Conservation (phyloP, 306 rosid species). For the Castanopsis chinensis region DNA sequence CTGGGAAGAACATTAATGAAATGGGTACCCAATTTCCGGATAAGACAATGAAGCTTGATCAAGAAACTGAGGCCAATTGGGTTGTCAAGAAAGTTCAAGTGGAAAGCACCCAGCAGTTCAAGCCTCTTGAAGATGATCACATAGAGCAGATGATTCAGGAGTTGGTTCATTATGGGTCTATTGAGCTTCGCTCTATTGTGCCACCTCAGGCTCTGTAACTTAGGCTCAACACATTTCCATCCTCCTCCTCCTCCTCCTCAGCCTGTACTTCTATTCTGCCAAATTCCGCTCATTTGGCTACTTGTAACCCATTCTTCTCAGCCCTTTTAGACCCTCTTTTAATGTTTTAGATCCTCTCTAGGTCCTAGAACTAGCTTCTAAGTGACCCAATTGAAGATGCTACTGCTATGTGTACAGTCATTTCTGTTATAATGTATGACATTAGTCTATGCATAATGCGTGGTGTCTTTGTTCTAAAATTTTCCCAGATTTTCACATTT, state of each 20-base stretch:
- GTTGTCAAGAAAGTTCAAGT: constrained; percentile 55
- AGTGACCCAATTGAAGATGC: constrained; percentile 53
- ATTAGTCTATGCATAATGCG: constrained; percentile 25
- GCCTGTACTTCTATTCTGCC: constrained; percentile 14
- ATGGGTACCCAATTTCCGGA: constrained; percentile 24
- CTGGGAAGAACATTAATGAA: constrained; percentile 13
- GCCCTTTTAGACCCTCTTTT: constrained; percentile 12
- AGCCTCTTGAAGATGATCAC: constrained; percentile 77
- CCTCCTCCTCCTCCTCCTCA: constrained; percentile 2
- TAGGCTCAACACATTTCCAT: constrained; percentile 2
- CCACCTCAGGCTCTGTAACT: constrained; percentile 32
- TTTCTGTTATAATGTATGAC: constrained; percentile 31
- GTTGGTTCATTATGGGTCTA: constrained; percentile 71
- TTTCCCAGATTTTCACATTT: constrained; percentile 9
- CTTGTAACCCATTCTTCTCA: constrained; percentile 45
- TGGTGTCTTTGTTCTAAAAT: constrained; percentile 22
- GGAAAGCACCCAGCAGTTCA: constrained; percentile 46
- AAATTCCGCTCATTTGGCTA: constrained; percentile 38
- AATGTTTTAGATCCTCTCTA: background rate
- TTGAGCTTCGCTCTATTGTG: constrained; percentile 63
- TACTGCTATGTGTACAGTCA: constrained; percentile 44
- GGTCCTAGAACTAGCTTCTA: constrained; percentile 38
- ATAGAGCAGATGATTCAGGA: constrained; percentile 95
- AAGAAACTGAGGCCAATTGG: constrained; percentile 40
- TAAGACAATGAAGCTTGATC: constrained; percentile 25